Evolutionary conservation across 257 asterid genomes (phyloP), one percentile per base, ranked within the genome.

Genomic region (Cruciata laevipes): DNA sequence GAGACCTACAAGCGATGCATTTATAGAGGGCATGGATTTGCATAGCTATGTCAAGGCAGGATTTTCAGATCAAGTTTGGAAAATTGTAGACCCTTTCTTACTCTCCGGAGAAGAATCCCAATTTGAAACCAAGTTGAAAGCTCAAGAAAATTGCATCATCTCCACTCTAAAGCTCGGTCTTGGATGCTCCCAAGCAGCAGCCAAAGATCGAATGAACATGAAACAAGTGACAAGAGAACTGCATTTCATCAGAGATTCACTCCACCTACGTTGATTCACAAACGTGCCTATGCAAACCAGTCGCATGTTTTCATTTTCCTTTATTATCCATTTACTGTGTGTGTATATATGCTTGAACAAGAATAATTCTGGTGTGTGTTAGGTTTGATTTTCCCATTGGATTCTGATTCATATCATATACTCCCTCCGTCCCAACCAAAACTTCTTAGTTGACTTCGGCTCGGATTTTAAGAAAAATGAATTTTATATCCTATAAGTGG

Each of bases 21-120:
- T 84, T 65, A 83, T 77, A 31, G 89, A 91, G 57, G 95, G 96
- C 6, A 74, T 86, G 16, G 87, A 82, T 68, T 71, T 87, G 81
- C 95, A 85, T 16, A 90, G 81, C 42, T 91, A 95, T 89, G 80
- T 91, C 2, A 89, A 89, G 78, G 79, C 55, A 4, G 55, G 55
- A 47, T 7, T 47, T 47, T 17, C 20, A 2, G 55, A 47, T 47
- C 55, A 47, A 4, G 55, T 47, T 14, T 47, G 55, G 55, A 47
- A 47, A 21, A 47, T 47, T 17, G 55, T 47, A 14, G 30, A 27
- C 30, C 30, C 30, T 27, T 27, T 27, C 1, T 27, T 27, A 27
- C 2, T 47, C 53, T 47, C 53, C 2, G 16, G 16, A 40, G 49
- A 40, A 40, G 49, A 27, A 1, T 27, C 30, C 30, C 30, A 27